These are phyloP conservation scores for Yamadazyma tumulicola DNA, from an alignment of 805 yeast species.

Conservation along the genomic window DNA sequence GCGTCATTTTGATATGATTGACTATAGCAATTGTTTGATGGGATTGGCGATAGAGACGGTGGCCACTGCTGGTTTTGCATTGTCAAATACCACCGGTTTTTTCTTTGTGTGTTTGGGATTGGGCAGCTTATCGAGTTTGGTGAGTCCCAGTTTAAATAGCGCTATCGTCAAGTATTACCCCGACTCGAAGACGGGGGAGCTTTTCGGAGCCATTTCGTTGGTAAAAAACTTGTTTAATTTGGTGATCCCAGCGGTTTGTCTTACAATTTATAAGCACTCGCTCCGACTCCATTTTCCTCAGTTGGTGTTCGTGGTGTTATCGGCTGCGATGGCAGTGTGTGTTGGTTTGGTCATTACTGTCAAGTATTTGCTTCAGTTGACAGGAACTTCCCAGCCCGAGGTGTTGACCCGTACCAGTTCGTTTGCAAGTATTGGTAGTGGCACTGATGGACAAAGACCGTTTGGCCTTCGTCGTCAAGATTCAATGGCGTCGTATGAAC, in stretches of 20 bases:
- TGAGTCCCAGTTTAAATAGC: conserved; percentile 58
- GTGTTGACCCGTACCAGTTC: conserved; percentile 11
- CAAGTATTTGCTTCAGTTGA: conserved; percentile 18
- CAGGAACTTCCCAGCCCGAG: conserved; percentile 9
- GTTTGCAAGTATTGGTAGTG: no score
- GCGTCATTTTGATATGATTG: conserved; percentile 51
- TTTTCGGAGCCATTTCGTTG: conserved; percentile 67
- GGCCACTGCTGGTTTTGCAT: conserved; percentile 32
- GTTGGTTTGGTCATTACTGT: conserved; percentile 11
- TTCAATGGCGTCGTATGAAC: no score
- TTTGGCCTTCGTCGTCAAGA: no score
- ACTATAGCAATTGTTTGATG: conserved; percentile 34
- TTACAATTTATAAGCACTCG: conserved; percentile 43
- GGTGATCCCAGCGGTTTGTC: conserved; percentile 45
- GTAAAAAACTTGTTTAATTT: conserved; percentile 49
- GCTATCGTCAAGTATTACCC: conserved; percentile 59
- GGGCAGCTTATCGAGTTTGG: conserved; percentile 46
- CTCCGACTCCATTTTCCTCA: conserved; percentile 27
- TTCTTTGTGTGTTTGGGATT: conserved; percentile 34
- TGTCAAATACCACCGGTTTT: conserved; percentile 23
- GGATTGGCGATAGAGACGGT: conserved; percentile 38
- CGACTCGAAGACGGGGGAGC: conserved; percentile 60
- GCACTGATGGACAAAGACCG: no score
- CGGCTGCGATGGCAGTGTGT: conserved; percentile 8
- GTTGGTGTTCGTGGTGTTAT: conserved; percentile 22